Percentiles rank a stretch among this genome's conserved stretches.
Evolutionary conservation across 176 grass and related monocot genomes (phyloP).

Genomic region (Bothriochloa decipiens): DNA sequence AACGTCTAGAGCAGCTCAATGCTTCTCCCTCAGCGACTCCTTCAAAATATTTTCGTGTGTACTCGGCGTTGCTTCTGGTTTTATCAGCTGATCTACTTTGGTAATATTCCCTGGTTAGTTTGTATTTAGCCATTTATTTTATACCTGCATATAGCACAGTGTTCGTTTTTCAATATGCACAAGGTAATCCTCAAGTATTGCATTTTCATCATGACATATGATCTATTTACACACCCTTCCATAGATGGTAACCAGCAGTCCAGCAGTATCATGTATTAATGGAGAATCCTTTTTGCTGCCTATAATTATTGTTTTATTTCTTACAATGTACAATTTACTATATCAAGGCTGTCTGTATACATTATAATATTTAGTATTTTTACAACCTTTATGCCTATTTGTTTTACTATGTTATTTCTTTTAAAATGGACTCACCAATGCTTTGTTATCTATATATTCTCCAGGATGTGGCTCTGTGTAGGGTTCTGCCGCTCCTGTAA

Average conservation of each 20-base stretch:
- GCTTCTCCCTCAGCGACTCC: slow-evolving; percentile 80
- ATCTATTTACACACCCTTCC: neutral
- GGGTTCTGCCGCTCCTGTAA: slow-evolving; percentile 68
- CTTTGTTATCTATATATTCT: slow-evolving; percentile 33
- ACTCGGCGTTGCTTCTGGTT: slow-evolving; percentile 84
- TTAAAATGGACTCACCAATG: slow-evolving; percentile 35
- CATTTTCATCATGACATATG: neutral
- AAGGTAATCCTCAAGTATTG: neutral
- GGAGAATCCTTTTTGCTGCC: neutral
- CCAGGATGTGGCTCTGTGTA: slow-evolving; percentile 88
- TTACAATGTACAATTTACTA: neutral
- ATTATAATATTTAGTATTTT: slow-evolving; percentile 6
- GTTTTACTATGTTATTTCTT: slow-evolving; percentile 17
- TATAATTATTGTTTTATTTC: slow-evolving; percentile 3
- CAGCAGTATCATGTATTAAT: neutral
- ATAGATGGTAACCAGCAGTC: neutral
- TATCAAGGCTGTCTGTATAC: neutral
- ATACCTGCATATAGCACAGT: slow-evolving; percentile 1
- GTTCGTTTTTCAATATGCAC: neutral
- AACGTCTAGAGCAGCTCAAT: slow-evolving; percentile 89
- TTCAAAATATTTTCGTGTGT: slow-evolving; percentile 87
- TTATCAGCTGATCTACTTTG: slow-evolving; percentile 82
- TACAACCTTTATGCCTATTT: slow-evolving; percentile 24
- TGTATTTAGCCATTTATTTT: slow-evolving; percentile 32
- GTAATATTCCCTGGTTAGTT: slow-evolving; percentile 70